Base-by-base conservation (phyloP, 495 filamentous ascomycete genomes). In the Neurospora sp. region DNA sequence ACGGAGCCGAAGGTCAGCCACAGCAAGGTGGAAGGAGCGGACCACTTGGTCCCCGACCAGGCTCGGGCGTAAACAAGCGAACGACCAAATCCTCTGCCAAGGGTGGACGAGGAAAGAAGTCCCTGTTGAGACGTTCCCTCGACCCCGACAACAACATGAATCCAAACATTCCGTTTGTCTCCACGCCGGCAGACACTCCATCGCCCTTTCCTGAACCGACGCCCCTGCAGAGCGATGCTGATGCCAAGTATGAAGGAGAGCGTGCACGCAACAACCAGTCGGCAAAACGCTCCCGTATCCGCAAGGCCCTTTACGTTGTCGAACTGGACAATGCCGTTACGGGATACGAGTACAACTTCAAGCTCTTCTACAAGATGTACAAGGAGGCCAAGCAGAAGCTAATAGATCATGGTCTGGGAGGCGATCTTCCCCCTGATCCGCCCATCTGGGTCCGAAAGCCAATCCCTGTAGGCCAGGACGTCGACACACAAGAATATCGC, bases 321-420 rank as follows among this genome's bases (percentile, higher is more conserved):
- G 72, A 73, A 16, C 37, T 73, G n/a, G 72, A 73, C 72, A 73
- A 70, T 37, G 59, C 72, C 23, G 69, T 73, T 18, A 73, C 20
- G 69, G 54, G 38, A 35, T 73, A 70, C 39, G 35, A 41, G 12
- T 41, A 62, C 37, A 73, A 73, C 41, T 35, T 41, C 62, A 41
- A 70, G n/a, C 59, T 70, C 10, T 73, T 73, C 23, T 40, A 69
- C 20, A 35, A 39, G 3, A 20, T 39, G 31, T 70, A 70, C 37
- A 41, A 66, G n/a, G 31, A 37, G 44, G 14, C 31, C 37, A 72
- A 23, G 16, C 35, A 72, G 35, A 69, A 69, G 10, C 54, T 72
- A 3, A 72, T 35, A 8, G 46, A 38, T 20, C 71, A 70, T 39
- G 46, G 35, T 66, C 54, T 40, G 9, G 16, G 23, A 66, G 37